phyloP scores from a whole-genome alignment of 2,329 filamentous ascomycete genomes.

The Thelonectria olida region DNA sequence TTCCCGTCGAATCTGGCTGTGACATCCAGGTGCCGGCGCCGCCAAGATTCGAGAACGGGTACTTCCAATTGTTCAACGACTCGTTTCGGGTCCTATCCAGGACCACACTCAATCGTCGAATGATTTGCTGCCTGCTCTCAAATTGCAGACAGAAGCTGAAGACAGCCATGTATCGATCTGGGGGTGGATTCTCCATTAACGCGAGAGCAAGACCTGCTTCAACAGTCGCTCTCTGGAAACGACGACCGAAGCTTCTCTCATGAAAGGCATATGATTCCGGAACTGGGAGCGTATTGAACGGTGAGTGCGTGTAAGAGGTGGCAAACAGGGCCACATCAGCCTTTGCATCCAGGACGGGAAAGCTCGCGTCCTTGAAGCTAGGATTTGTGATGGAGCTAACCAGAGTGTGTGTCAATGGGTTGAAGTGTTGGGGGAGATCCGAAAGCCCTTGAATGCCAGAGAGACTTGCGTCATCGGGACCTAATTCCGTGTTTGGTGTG shows the following conservation, averaged over 20 bases:
- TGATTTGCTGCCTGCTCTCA: slow-evolving; percentile 59
- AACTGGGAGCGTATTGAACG: slow-evolving; percentile 49
- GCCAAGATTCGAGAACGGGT: slow-evolving; percentile 73
- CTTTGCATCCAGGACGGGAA: slow-evolving; percentile 50
- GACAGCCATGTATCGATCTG: slow-evolving; percentile 59
- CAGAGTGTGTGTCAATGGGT: slow-evolving; percentile 30
- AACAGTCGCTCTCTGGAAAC: slow-evolving; percentile 71
- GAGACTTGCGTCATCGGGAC: slow-evolving; percentile 5
- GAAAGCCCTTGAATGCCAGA: slow-evolving; percentile 1
- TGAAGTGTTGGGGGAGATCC: slow-evolving; percentile 4
- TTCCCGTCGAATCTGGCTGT: slow-evolving; percentile 12
- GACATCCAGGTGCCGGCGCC: slow-evolving; percentile 74
- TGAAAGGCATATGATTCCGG: slow-evolving; percentile 67
- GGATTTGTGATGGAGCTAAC: slow-evolving; percentile 63
- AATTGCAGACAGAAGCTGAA: slow-evolving; percentile 78
- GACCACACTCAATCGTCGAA: slow-evolving; percentile 48
- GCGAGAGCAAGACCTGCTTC: slow-evolving; percentile 72
- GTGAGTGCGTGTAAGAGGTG: slow-evolving; percentile 28
- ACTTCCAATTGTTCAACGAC: slow-evolving; percentile 65
- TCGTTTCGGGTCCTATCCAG: slow-evolving; percentile 47
- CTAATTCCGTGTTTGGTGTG: slow-evolving; percentile 8
- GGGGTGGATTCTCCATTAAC: slow-evolving; percentile 57
- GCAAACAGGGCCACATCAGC: slow-evolving; percentile 29
- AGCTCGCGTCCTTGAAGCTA: slow-evolving; percentile 63
- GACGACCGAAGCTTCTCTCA: slow-evolving; percentile 75